These are phyloP conservation scores for Pleurotus citrinopileatus DNA, from an alignment of 768 basidiomycete genomes.

Conservation along the genomic window DNA sequence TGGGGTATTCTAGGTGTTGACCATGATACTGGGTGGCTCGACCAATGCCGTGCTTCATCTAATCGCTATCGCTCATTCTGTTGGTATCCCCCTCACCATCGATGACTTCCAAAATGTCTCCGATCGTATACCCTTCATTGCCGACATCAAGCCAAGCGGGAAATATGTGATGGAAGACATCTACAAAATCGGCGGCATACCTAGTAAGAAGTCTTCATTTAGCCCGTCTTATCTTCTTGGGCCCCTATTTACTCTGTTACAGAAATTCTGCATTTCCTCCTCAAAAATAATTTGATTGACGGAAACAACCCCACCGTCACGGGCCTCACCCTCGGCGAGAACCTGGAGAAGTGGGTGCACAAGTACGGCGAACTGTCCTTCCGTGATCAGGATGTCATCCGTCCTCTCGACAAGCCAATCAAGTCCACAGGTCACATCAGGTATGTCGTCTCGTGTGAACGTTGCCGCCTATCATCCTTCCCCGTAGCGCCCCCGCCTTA, in stretches of 20 bases:
- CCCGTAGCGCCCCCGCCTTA: constrained; percentile 4
- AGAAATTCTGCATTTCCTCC: constrained; percentile 84
- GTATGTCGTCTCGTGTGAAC: constrained; percentile 34
- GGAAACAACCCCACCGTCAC: constrained; percentile 92
- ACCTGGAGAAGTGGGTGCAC: constrained; percentile 85
- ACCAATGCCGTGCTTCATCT: constrained; percentile 97
- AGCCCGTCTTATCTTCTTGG: constrained; percentile 8
- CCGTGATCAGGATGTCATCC: constrained; percentile 76
- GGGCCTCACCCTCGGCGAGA: constrained; percentile 86
- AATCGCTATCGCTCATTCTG: constrained; percentile 95
- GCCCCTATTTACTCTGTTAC: constrained; percentile 9
- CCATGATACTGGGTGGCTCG: constrained; percentile 96
- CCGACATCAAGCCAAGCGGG: constrained; percentile 95
- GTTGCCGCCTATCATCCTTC: not conserved
- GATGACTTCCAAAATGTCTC: constrained; percentile 95
- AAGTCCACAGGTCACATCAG: constrained; percentile 89
- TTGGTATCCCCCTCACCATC: constrained; percentile 82
- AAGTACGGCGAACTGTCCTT: constrained; percentile 73
- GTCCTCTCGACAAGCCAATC: constrained; percentile 83
- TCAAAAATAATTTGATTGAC: constrained; percentile 86
- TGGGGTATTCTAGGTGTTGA: constrained; percentile 72
- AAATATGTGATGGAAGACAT: constrained; percentile 99
- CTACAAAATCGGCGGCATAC: constrained; percentile 93
- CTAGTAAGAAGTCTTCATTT: constrained; percentile 55
- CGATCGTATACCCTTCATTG: constrained; percentile 90